Conservation (phyloP, 805 yeast genomes). For the Isabelozyma gotoi region DNA sequence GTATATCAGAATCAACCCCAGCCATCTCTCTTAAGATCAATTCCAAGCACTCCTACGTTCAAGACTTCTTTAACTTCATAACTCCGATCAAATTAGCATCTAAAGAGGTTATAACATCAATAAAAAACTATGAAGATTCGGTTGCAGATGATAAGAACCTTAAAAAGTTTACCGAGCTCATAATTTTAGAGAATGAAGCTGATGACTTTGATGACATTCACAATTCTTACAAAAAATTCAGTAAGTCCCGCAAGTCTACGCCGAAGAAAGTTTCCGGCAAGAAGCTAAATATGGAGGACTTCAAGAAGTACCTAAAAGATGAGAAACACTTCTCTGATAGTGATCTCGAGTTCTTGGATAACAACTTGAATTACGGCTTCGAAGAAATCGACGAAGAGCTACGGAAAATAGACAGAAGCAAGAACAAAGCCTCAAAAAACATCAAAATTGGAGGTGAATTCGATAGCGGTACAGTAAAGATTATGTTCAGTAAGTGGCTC, state of each 20-base stretch:
- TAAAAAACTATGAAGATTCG: slow-evolving; percentile 26
- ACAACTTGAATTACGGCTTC: slow-evolving; percentile 34
- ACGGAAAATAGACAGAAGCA: slow-evolving; percentile 19
- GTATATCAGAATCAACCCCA: background rate
- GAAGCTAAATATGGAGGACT: slow-evolving; percentile 27
- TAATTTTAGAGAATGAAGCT: slow-evolving; percentile 12
- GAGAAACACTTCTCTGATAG: slow-evolving; percentile 24
- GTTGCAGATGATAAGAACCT: slow-evolving; percentile 21
- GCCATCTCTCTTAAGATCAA: background rate
- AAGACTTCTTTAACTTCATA: slow-evolving; percentile 7
- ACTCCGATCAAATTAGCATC: slow-evolving; percentile 4
- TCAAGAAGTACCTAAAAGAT: slow-evolving; percentile 28
- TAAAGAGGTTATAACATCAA: slow-evolving; percentile 17
- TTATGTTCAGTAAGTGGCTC: background rate
- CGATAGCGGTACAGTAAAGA: background rate
- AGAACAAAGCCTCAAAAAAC: slow-evolving; percentile 7
- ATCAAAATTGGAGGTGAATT: slow-evolving; percentile 33
- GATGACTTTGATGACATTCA: slow-evolving; percentile 14
- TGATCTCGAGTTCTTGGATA: slow-evolving; percentile 27
- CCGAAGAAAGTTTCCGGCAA: slow-evolving; percentile 8
- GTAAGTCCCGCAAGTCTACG: slow-evolving; percentile 5
- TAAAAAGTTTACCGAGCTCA: slow-evolving; percentile 22
- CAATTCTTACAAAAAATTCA: slow-evolving; percentile 15
- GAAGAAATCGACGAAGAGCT: slow-evolving; percentile 38
- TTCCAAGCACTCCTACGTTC: slow-evolving; percentile 4